phyloP scores from a whole-genome alignment of 2,329 filamentous ascomycete species.

The Penicillium aurantiogriseum region DNA sequence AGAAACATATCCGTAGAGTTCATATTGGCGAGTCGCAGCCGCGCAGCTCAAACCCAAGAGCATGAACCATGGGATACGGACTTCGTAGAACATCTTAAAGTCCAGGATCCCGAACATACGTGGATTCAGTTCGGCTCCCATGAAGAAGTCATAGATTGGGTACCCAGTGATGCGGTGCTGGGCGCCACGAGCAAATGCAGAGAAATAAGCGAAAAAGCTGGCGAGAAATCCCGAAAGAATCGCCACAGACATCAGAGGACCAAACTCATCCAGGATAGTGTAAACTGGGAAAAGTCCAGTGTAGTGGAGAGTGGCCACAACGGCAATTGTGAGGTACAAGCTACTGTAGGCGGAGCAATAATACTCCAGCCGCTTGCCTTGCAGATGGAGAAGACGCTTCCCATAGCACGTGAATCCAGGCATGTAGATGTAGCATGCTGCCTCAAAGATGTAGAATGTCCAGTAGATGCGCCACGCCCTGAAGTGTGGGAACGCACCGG shows the following conservation, averaged over 20 bases:
- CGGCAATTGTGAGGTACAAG: slow-evolving; percentile 78
- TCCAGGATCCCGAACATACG: slow-evolving; percentile 78
- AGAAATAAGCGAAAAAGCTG: slow-evolving; percentile 77
- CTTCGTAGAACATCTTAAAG: slow-evolving; percentile 95
- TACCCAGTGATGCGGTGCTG: slow-evolving; percentile 88
- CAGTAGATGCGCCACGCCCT: slow-evolving; percentile 93
- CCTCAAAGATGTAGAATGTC: slow-evolving; percentile 83
- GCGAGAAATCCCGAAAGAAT: slow-evolving; percentile 86
- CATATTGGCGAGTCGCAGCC: slow-evolving; percentile 77
- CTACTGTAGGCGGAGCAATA: slow-evolving; percentile 87
- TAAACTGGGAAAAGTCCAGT: slow-evolving; percentile 82
- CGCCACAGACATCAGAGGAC: slow-evolving; percentile 84
- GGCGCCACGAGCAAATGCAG: slow-evolving; percentile 74
- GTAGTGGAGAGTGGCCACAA: slow-evolving; percentile 70
- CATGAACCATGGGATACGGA: slow-evolving; percentile 91
- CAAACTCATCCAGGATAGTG: slow-evolving; percentile 90
- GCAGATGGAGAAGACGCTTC: slow-evolving; percentile 77
- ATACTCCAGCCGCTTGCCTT: slow-evolving; percentile 82
- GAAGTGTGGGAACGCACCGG: slow-evolving; percentile 74
- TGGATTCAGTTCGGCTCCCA: slow-evolving; percentile 83
- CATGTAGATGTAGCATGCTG: slow-evolving; percentile 74
- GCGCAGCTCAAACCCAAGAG: slow-evolving; percentile 65
- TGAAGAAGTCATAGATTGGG: slow-evolving; percentile 82
- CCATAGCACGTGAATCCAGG: slow-evolving; percentile 85
- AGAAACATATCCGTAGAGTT: slow-evolving; percentile 78